Conservation (phyloP, 2,329 filamentous ascomycete species). For the Ceratocystis smalleyi region DNA sequence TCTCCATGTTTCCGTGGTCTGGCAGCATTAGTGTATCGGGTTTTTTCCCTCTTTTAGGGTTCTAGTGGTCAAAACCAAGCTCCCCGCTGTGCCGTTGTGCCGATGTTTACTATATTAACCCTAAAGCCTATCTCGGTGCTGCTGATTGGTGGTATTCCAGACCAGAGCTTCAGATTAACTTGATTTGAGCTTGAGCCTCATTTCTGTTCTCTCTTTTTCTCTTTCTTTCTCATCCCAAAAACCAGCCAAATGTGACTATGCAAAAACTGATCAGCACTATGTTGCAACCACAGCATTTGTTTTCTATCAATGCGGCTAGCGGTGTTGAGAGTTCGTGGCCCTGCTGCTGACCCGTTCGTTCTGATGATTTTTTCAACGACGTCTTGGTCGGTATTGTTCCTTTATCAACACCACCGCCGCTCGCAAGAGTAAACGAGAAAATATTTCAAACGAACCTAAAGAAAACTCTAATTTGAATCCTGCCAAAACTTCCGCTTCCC, state of each 20-base stretch:
- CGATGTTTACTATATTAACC: neutral
- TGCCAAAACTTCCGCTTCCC: neutral
- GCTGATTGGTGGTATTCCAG: no score
- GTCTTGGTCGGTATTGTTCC: neutral
- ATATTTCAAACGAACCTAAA: neutral
- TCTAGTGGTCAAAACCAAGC: neutral
- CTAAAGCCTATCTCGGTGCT: neutral
- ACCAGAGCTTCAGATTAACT: neutral
- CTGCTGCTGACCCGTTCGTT: neutral
- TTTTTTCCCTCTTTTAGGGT: neutral
- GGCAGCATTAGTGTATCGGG: neutral
- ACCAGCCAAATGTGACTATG: neutral
- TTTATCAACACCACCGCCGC: neutral
- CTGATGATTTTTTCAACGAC: neutral
- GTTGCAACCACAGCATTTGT: neutral
- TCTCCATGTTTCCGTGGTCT: conserved; percentile 9
- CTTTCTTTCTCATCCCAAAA: neutral
- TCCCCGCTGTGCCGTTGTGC: neutral
- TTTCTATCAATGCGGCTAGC: neutral
- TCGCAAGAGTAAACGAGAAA: neutral
- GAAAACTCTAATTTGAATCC: neutral
- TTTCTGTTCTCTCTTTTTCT: neutral
- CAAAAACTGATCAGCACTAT: neutral
- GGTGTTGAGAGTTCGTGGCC: neutral
- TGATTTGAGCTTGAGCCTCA: neutral